Evolutionary conservation across 441 rosid species (phyloP).

Genomic region (Populus hybrid): DNA sequence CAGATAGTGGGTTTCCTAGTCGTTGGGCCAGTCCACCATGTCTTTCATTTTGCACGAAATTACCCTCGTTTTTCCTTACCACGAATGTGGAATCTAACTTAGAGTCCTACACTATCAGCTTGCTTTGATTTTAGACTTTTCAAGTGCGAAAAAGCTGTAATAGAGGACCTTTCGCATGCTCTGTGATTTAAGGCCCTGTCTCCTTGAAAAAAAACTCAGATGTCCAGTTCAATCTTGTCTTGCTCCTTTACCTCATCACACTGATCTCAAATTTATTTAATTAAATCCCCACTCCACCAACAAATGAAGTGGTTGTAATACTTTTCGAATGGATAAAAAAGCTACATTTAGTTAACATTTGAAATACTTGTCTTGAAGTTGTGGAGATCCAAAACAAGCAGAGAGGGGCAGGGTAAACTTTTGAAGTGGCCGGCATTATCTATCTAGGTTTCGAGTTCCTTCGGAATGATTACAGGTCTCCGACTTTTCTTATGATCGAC

Average conservation of each 20-base stretch:
- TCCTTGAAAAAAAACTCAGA: neutral
- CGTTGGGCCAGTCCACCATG: conserved; percentile 14
- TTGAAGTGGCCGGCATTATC: conserved; percentile 25
- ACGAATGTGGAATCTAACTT: neutral
- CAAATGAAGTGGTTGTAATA: conserved; percentile 5
- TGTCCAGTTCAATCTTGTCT: neutral
- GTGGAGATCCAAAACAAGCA: conserved; percentile 11
- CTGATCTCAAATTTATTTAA: neutral
- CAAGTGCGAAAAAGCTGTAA: neutral
- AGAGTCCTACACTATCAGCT: neutral
- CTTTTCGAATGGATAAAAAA: neutral
- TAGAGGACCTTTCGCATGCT: neutral
- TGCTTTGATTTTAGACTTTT: neutral
- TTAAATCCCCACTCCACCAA: neutral
- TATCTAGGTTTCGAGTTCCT: neutral
- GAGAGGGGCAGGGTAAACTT: conserved; percentile 16
- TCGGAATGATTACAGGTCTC: neutral
- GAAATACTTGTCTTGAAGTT: neutral
- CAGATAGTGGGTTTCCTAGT: neutral
- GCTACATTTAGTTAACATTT: too few species aligned
- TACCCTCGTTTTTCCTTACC: neutral
- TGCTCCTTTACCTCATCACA: neutral
- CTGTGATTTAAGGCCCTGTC: neutral
- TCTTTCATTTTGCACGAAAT: conserved; percentile 12
- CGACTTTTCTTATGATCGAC: neutral